These are phyloP conservation scores for Blastomyces parvus DNA, from an alignment of 2,329 filamentous ascomycete genomes.

Conservation along the genomic window DNA sequence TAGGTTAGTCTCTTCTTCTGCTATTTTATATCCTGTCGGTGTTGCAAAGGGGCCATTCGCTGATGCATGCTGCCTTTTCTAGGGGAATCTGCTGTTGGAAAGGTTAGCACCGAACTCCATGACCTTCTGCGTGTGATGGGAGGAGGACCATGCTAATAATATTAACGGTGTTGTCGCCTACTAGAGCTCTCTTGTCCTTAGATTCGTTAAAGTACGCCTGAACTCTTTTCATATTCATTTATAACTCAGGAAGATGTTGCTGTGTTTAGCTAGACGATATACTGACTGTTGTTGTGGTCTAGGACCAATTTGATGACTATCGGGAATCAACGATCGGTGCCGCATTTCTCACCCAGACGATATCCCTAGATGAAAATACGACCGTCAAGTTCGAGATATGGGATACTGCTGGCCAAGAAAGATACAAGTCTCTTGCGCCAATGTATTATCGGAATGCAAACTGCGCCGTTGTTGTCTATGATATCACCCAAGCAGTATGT, in stretches of 20 bases:
- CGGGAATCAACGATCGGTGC: slow-evolving; percentile 97
- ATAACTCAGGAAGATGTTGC: background rate
- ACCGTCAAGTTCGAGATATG: slow-evolving; percentile 99
- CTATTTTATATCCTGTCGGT: slow-evolving; percentile 9
- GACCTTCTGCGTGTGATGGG: background rate
- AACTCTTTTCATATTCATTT: background rate
- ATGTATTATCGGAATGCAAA: slow-evolving; percentile 99
- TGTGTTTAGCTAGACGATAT: background rate
- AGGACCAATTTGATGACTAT: slow-evolving; percentile 99
- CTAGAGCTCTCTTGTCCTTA: slow-evolving; percentile 91
- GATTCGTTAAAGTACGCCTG: slow-evolving; percentile 82
- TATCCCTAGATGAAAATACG: slow-evolving; percentile 93
- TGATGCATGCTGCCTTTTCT: slow-evolving; percentile 16
- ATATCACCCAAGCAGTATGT: slow-evolving; percentile 95
- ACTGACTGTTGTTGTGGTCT: slow-evolving; percentile 8
- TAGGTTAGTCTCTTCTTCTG: slow-evolving; percentile 54
- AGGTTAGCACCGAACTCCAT: slow-evolving; percentile 49
- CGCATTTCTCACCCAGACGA: slow-evolving; percentile 97
- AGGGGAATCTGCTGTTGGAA: slow-evolving; percentile 99
- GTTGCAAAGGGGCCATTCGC: slow-evolving; percentile 29
- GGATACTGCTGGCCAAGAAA: slow-evolving; percentile 96
- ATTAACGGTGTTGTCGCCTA: slow-evolving; percentile 23
- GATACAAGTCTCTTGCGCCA: slow-evolving; percentile 96
- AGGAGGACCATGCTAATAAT: slow-evolving; percentile 9
- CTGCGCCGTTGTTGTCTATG: slow-evolving; percentile 97